These are phyloP conservation scores for Cucumis cinereus DNA, from an alignment of 306 rosid species.

Conservation along the genomic window DNA sequence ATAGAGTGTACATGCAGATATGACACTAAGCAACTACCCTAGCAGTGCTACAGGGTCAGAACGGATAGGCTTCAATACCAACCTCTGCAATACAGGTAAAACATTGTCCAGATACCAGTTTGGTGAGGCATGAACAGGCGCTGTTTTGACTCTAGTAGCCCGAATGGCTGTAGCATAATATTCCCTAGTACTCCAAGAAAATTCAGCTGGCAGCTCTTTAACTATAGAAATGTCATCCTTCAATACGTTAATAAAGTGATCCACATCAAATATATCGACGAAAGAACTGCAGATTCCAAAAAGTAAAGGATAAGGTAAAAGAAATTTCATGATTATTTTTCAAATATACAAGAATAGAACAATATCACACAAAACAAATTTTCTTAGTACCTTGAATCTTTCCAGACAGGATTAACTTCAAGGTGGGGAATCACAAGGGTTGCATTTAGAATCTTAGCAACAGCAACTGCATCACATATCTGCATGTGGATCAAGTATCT, in stretches of 20 bases:
- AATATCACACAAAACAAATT: neutral
- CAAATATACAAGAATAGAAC: constrained; percentile 2
- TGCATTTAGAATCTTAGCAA: constrained; percentile 87
- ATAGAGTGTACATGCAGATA: neutral
- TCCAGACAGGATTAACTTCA: constrained; percentile 92
- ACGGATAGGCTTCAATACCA: constrained; percentile 19
- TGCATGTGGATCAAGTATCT: constrained; percentile 11
- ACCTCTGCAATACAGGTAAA: constrained; percentile 77
- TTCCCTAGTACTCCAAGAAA: constrained; percentile 87
- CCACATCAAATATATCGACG: constrained; percentile 88
- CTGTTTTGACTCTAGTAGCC: constrained; percentile 74
- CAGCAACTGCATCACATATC: constrained; percentile 99
- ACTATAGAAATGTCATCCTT: constrained; percentile 77
- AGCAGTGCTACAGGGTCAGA: neutral
- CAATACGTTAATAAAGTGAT: constrained; percentile 82
- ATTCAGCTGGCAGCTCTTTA: constrained; percentile 75
- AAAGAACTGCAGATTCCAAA: constrained; percentile 55
- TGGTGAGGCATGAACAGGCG: constrained; percentile 88
- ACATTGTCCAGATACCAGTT: constrained; percentile 87
- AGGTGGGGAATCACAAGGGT: constrained; percentile 91
- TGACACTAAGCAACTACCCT: neutral
- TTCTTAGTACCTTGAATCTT: constrained; percentile 59
- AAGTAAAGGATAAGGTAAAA: constrained; percentile 3
- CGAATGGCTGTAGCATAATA: constrained; percentile 68
- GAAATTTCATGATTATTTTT: neutral